Percentiles rank a stretch among this genome's conserved stretches.
Evolutionary conservation across 2,329 filamentous ascomycete species (phyloP).

Genomic region (Alternaria sp.): DNA sequence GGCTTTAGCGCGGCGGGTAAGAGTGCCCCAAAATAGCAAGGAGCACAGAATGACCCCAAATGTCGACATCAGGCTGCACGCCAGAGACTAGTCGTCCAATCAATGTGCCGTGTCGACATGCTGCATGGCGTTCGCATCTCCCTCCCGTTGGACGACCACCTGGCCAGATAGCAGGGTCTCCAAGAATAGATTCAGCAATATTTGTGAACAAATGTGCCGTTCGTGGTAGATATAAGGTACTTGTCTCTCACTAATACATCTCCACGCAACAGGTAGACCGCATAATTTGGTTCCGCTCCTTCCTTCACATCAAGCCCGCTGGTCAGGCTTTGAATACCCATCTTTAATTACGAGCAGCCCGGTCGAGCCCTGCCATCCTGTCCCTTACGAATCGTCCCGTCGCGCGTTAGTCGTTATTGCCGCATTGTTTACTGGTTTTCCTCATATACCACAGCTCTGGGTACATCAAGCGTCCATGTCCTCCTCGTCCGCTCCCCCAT

Average conservation of each 20-base stretch:
- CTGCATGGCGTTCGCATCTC: conserved; percentile 40
- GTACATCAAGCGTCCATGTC: conserved; percentile 58
- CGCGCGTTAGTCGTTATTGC: conserved; percentile 52
- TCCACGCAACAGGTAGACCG: conserved; percentile 49
- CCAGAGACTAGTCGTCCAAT: conserved; percentile 41
- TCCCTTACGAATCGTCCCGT: conserved; percentile 54
- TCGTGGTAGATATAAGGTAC: conserved; percentile 59
- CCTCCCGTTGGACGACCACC: conserved; percentile 42
- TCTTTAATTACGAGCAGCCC: conserved; percentile 56
- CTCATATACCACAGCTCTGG: conserved; percentile 51
- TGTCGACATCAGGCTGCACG: conserved; percentile 41
- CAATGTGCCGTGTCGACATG: conserved; percentile 21
- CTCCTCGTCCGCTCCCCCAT: conserved; percentile 54
- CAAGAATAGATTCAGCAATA: conserved; percentile 59
- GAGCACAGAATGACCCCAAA: conserved; percentile 47
- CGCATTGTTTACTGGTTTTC: conserved; percentile 52
- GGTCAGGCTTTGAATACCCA: conserved; percentile 59
- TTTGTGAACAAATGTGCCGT: conserved; percentile 50
- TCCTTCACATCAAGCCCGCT: conserved; percentile 55
- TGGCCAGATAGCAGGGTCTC: conserved; percentile 40
- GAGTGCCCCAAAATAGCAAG: conserved; percentile 51
- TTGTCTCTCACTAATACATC: conserved; percentile 44
- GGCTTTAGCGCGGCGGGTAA: conserved; percentile 47
- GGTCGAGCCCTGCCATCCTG: conserved; percentile 52
- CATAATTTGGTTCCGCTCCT: conserved; percentile 58